Conservation (phyloP, 441 rosid species). For the Cnidoscolus chayamansa region DNA sequence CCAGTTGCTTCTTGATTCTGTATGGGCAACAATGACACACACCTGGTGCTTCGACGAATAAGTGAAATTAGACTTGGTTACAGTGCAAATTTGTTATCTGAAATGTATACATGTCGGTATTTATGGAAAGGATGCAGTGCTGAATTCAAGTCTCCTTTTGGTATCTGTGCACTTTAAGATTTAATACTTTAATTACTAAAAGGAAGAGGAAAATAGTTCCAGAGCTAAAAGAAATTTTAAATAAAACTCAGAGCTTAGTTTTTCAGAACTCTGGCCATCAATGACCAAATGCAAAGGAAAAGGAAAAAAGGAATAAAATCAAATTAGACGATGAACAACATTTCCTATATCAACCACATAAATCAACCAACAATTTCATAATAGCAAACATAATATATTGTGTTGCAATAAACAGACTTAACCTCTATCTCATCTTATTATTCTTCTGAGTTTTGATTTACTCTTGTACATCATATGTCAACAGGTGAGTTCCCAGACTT, state of each 20-base stretch:
- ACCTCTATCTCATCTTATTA: slow-evolving; percentile 1
- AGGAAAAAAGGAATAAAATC: neutral
- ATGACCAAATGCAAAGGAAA: neutral
- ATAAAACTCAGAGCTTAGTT: neutral
- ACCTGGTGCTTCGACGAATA: neutral
- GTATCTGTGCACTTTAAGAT: neutral
- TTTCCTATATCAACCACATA: neutral
- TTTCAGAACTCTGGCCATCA: neutral
- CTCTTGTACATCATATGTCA: slow-evolving; percentile 21
- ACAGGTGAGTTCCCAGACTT: slow-evolving; percentile 67
- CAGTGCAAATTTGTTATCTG: neutral
- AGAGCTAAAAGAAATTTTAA: neutral
- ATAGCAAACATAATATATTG: neutral
- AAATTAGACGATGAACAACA: slow-evolving; percentile 5
- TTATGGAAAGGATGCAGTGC: neutral
- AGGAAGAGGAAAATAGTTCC: neutral
- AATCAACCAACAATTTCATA: neutral
- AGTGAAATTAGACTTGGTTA: neutral
- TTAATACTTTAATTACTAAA: neutral
- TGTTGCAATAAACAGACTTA: neutral
- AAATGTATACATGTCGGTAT: neutral
- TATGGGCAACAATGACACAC: neutral
- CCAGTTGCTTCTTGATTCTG: neutral
- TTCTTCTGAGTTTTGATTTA: slow-evolving; percentile 14
- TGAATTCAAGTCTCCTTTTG: neutral